Evolutionary conservation across 257 asterid species (phyloP).

Genomic region (Przewalskia tangutica): DNA sequence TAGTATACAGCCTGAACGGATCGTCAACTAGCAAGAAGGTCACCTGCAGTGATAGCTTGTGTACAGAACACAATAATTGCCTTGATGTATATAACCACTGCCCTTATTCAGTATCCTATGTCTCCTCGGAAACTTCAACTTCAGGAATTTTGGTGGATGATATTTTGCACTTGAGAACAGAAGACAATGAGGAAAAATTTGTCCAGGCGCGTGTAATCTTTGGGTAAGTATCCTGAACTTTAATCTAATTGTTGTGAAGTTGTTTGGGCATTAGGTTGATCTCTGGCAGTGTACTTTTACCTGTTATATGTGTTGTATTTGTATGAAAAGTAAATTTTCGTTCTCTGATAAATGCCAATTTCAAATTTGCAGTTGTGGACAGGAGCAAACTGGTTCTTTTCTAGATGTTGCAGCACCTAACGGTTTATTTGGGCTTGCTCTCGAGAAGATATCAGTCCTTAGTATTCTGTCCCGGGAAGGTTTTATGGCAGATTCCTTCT

Average conservation of each 20-base stretch:
- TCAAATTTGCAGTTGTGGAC: constrained; percentile 62
- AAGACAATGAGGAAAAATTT: constrained; percentile 26
- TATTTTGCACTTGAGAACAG: constrained; percentile 54
- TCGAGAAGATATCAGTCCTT: constrained; percentile 79
- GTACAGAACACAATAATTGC: constrained; percentile 40
- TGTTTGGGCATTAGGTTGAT: too few relatives aligned
- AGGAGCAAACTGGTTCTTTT: constrained; percentile 75
- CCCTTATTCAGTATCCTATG: constrained; percentile 36
- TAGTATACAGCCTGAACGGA: constrained; percentile 47
- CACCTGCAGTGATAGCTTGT: constrained; percentile 51
- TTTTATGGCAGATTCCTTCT: constrained; percentile 56
- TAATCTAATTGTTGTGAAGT: too few relatives aligned
- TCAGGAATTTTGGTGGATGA: constrained; percentile 68
- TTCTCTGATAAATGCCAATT: background rate
- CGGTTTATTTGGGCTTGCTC: constrained; percentile 76
- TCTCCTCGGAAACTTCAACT: constrained; percentile 65
- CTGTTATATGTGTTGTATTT: background rate
- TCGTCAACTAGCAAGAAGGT: constrained; percentile 71
- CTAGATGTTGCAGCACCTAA: constrained; percentile 75
- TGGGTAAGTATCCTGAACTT: constrained; percentile 45
- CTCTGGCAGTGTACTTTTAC: background rate
- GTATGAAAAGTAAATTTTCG: background rate
- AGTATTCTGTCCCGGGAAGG: constrained; percentile 59
- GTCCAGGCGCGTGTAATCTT: constrained; percentile 54
- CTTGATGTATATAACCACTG: constrained; percentile 10